Base-by-base conservation (phyloP, 495 filamentous ascomycete genomes). In the Neurospora intermedia region DNA sequence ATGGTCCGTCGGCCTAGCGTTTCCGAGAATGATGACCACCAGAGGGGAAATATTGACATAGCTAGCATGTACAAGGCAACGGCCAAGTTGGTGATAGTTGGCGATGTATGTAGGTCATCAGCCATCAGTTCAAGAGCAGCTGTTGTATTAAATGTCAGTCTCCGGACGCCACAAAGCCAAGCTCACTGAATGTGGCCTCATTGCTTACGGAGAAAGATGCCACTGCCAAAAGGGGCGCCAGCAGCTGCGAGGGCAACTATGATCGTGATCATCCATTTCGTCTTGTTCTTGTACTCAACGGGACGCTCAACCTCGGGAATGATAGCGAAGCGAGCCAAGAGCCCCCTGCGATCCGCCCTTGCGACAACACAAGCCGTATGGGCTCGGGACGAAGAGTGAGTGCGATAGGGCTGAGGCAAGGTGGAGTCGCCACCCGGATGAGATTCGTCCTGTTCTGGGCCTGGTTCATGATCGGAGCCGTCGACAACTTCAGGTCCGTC, bases 1-100 rank as follows among this genome's bases (percentile, higher is more conserved):
- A 98, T 94, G 9, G 90, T 93, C 38, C 95, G 87, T 46, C 95
- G 88, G 27, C 95, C 95, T 4, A 93, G 81, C 5, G 88, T 87
- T 80, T 98, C 95, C 13, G 92, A 94, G 78, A 97, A 96, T 4
- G 89, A 91, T 3, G 92, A 96, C 94, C 94, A 97, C 93, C 94
- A 98, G 6, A 98, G 86, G 2, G 94, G 94, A 74, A 94, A 97
- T 38, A 97, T 93, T 20, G 91, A 88, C 93, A 97, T 96, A 71
- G 88, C 84, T 8, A 97, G 86, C 94, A 97, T 95, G 79, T 96
- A 97, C 70, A 97, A 80, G 3, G 94, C 92, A 11, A 96, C 90
- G 6, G 92, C 91, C 66, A 97, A 77, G 78, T 97, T 97, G 35
- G 93, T 89, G 40, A 94, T 84, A 1, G 92, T 91, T n/a, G 88